These are phyloP conservation scores for Logfia minima DNA, from an alignment of 129 eudicot genomes.

Conservation along the genomic window DNA sequence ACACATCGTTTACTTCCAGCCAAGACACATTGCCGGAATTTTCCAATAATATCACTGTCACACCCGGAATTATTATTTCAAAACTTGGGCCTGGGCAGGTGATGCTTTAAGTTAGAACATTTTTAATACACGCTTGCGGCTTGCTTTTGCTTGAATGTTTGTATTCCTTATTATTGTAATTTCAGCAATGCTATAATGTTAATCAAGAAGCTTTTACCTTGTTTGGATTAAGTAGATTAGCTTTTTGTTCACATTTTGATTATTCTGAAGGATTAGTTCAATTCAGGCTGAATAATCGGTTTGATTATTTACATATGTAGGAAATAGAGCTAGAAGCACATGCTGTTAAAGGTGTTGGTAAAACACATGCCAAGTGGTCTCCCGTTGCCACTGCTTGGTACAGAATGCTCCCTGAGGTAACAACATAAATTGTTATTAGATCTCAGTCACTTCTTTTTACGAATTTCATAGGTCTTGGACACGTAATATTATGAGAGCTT, in stretches of 20 bases:
- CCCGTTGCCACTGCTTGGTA: constrained; percentile 99
- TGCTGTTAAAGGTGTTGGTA: constrained; percentile 87
- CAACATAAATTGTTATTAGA: background rate
- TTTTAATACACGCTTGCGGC: background rate
- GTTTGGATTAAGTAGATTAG: background rate
- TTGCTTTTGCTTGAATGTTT: background rate
- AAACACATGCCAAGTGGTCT: constrained; percentile 97
- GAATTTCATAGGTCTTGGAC: background rate
- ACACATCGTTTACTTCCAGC: constrained; percentile 68
- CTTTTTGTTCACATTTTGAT: background rate
- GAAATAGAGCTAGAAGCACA: constrained; percentile 97
- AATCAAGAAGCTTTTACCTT: background rate
- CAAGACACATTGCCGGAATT: constrained; percentile 74
- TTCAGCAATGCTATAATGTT: background rate
- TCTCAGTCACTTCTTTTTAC: background rate
- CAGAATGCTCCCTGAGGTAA: constrained; percentile 96
- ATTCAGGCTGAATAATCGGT: background rate
- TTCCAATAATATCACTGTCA: constrained; percentile 52
- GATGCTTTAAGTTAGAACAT: constrained; percentile 6
- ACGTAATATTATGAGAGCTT: background rate
- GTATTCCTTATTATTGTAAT: background rate
- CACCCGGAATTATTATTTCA: constrained; percentile 55
- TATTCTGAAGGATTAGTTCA: background rate
- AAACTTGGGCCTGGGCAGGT: constrained; percentile 95
- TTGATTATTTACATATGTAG: constrained; percentile 33